Percentiles rank a stretch among this genome's conserved stretches.
Conservation (phyloP, 1,284 basidiomycete species). For the Rhodotorula sp. region DNA sequence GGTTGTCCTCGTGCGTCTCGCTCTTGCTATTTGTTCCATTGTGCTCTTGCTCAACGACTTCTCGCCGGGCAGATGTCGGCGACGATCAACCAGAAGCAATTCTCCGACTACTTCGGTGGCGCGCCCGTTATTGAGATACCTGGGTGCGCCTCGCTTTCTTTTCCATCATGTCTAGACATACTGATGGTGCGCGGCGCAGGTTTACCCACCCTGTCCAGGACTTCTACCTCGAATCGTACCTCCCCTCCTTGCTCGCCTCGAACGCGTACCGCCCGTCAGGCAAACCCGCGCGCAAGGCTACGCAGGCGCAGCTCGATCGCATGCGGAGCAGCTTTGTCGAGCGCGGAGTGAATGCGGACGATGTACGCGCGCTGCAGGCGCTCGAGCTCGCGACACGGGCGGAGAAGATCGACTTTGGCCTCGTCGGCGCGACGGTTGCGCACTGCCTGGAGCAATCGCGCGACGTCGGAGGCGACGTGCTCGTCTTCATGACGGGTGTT, state of each 20-base stretch:
- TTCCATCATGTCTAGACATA: no score
- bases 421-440: conserved; percentile 58
- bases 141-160: conserved; percentile 53
- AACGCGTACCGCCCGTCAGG: conserved; percentile 51
- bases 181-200: not conserved
- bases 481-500: conserved; percentile 86
- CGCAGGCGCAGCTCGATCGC: conserved; percentile 55
- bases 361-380: conserved; percentile 48
- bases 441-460: conserved; percentile 48
- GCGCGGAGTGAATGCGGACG: conserved; percentile 43
- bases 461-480: conserved; percentile 57
- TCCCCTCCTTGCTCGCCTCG: conserved; percentile 58
- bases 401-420: conserved; percentile 73
- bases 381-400: conserved; percentile 66
- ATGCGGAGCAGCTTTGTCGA: conserved; percentile 40
- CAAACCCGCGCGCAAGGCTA: conserved; percentile 56
- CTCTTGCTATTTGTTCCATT: conserved; percentile 8
- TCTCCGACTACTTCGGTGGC: conserved; percentile 74
- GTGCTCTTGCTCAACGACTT: conserved; percentile 17
- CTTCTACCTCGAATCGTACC: conserved; percentile 75
- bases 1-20: conserved; percentile 61
- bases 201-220: conserved; percentile 77
- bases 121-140: conserved; percentile 83
- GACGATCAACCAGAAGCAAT: conserved; percentile 84
- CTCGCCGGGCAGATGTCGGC: conserved; percentile 55